Evolutionary conservation across 2,329 filamentous ascomycete species (phyloP).

Genomic region (Hypoxylon sp.): DNA sequence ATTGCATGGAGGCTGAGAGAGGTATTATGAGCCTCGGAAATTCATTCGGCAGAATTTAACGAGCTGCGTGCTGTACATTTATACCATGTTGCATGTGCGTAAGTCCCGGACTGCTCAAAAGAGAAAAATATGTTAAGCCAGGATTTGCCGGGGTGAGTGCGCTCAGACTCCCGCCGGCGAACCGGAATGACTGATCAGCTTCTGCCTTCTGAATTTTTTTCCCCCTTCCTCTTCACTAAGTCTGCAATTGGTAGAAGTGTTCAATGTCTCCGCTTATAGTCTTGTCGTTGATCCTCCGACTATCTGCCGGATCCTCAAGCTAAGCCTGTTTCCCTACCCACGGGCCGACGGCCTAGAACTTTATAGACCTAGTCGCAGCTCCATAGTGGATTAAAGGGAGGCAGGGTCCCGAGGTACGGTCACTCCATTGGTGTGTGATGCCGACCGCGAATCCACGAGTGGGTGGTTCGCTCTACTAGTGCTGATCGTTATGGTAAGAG

Average conservation of each 20-base stretch:
- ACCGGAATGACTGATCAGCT: constrained; percentile 21
- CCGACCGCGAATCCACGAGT: constrained; percentile 7
- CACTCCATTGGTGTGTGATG: constrained; percentile 20
- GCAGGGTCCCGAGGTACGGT: neutral
- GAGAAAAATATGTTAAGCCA: constrained; percentile 5
- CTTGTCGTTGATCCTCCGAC: constrained; percentile 9
- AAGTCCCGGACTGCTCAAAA: constrained; percentile 2
- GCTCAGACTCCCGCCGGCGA: constrained; percentile 28
- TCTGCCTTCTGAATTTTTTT: neutral
- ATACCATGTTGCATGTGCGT: neutral
- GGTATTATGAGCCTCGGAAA: neutral
- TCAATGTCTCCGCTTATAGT: neutral
- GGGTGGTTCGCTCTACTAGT: constrained; percentile 4
- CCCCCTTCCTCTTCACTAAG: neutral
- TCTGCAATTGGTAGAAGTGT: neutral
- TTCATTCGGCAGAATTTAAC: constrained; percentile 1
- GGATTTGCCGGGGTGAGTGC: constrained; percentile 13
- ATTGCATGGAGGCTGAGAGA: constrained; percentile 10
- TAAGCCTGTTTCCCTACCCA: constrained; percentile 18
- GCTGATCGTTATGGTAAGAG: constrained; percentile 25
- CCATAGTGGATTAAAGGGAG: constrained; percentile 12
- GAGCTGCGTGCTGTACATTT: constrained; percentile 7
- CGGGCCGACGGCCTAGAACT: constrained; percentile 30
- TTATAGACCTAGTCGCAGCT: constrained; percentile 15
- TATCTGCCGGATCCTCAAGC: neutral